Conservation (phyloP, 768 basidiomycete genomes). For the Suillus sp. region DNA sequence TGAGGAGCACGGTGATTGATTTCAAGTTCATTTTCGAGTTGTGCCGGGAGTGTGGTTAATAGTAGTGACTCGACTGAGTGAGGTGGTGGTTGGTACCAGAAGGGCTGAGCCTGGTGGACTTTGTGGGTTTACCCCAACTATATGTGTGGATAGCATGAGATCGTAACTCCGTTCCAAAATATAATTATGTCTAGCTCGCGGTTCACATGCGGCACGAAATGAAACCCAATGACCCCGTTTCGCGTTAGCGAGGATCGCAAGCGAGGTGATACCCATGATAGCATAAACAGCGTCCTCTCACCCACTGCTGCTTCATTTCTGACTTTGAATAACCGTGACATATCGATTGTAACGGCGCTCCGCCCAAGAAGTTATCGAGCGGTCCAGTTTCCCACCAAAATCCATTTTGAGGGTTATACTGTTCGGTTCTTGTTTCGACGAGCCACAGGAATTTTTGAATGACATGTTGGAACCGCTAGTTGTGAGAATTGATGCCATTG, state of each 20-base stretch:
- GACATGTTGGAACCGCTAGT: not conserved
- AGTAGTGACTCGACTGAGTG: not conserved
- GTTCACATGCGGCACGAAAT: not conserved
- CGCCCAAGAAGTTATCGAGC: not conserved
- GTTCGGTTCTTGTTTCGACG: not conserved
- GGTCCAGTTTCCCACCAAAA: not conserved
- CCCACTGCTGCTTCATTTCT: not conserved
- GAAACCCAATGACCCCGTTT: not conserved
- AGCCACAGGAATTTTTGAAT: not conserved
- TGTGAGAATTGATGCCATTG: not conserved
- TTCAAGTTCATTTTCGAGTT: conserved; percentile 28
- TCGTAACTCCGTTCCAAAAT: not conserved
- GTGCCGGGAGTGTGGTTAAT: not conserved
- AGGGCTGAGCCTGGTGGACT: not conserved
- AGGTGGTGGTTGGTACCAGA: not conserved
- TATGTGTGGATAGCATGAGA: not conserved
- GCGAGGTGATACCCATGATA: not conserved
- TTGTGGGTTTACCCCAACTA: not conserved
- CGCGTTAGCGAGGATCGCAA: not conserved
- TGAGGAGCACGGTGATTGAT: conserved; percentile 19
- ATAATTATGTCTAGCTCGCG: not conserved
- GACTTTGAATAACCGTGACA: not conserved
- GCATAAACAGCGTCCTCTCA: not conserved
- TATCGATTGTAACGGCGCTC: not conserved
- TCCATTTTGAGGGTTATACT: not conserved